Evolutionary conservation across 768 basidiomycete species (phyloP).

Genomic region (Mycena maculata): DNA sequence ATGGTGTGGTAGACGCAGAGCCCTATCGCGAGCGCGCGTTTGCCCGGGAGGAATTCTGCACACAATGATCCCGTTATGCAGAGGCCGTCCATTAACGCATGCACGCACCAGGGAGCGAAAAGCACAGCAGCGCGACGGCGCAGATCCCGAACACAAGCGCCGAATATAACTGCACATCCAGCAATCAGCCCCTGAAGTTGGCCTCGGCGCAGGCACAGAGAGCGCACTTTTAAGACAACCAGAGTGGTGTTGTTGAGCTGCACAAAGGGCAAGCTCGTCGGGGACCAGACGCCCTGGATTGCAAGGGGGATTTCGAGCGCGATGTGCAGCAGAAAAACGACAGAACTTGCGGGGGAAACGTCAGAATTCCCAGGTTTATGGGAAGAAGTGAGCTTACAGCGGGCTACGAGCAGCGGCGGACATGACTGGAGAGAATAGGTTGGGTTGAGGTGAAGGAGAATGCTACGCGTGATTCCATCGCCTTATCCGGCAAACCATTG

Average conservation of each 20-base stretch:
- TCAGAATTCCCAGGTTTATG: not conserved
- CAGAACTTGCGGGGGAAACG: slow-evolving; percentile 57
- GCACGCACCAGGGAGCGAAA: slow-evolving; percentile 73
- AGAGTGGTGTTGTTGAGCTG: slow-evolving; percentile 87
- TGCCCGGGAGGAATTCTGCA: slow-evolving; percentile 85
- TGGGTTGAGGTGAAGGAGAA: not conserved
- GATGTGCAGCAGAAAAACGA: slow-evolving; percentile 82
- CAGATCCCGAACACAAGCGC: slow-evolving; percentile 72
- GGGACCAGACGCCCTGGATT: slow-evolving; percentile 78
- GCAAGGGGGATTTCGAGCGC: slow-evolving; percentile 83
- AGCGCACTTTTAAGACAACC: slow-evolving; percentile 77
- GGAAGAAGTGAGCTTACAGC: slow-evolving; percentile 46
- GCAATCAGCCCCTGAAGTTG: not conserved
- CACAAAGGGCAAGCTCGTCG: slow-evolving; percentile 74
- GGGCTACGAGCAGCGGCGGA: slow-evolving; percentile 49
- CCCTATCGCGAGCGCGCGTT: slow-evolving; percentile 82
- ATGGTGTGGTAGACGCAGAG: slow-evolving; percentile 82
- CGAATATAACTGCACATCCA: slow-evolving; percentile 69
- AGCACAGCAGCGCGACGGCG: slow-evolving; percentile 71
- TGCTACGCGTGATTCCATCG: not conserved
- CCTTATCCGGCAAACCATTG: slow-evolving; percentile 12
- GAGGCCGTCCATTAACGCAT: not conserved
- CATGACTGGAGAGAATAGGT: slow-evolving; percentile 6
- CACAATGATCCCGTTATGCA: not conserved
- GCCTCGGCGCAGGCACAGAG: not conserved